Base-by-base conservation (phyloP, 2,329 filamentous ascomycete genomes). In the Sphaerulina vaccinii region DNA sequence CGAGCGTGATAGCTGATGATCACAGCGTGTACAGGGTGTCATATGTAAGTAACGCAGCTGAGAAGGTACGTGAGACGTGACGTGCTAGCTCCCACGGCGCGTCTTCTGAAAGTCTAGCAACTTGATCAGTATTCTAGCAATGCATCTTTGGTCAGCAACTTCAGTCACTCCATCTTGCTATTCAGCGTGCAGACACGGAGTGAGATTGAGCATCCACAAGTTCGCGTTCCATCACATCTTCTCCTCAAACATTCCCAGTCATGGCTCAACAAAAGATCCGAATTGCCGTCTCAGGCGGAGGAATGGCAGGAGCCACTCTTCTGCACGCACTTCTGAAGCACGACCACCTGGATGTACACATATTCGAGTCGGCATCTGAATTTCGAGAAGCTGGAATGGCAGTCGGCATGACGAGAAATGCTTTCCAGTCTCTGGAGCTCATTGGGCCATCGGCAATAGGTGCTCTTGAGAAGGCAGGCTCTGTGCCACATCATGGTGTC, bases 201-300 rank as follows among this genome's bases (percentile, higher is more conserved):
- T n/a, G n/a, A n/a, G n/a, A n/a, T n/a, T n/a, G n/a, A n/a, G n/a
- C n/a, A n/a, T n/a, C n/a, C n/a, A n/a, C n/a, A n/a, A n/a, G n/a
- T n/a, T n/a, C n/a, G n/a, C n/a, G n/a, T n/a, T n/a, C n/a, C n/a
- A n/a, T n/a, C 7, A 32, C 27, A 32, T 32, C 27, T 13, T 32
- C 27, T 7, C 7, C 27, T 32, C 7, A 7, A 32, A 32, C 13
- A 7, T 32, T 5, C 13, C 5, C 5, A n/a, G 32, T 5, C 13
- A 54, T 45, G 23, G 32, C 42, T 16, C 24, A 38, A 21, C 21
- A 11, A 1, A 53, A 45, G 23, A 41, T 50, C 16, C 33, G 54
- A 37, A 29, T 56, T n/a, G 54, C 54, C 15, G 54, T 57, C n/a
- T 48, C 51, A 23, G 55, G 52, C 15, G 55, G 55, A 6, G 55